Evolutionary conservation across 805 yeast genomes (phyloP).

Genomic region (Suhomyces sp.): DNA sequence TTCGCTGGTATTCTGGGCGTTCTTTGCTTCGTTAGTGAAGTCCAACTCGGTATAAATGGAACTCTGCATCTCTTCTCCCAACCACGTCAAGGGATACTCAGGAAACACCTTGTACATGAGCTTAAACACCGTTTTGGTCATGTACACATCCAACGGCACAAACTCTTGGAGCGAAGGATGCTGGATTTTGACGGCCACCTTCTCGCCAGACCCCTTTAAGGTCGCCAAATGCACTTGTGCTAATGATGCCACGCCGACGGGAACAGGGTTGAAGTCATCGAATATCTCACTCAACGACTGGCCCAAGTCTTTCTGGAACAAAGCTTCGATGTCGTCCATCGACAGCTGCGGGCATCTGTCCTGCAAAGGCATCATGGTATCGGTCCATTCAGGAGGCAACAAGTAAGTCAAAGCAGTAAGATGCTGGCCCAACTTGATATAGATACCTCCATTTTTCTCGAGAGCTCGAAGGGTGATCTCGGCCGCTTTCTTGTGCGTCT

Average conservation of each 20-base stretch:
- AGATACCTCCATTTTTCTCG: constrained; percentile 86
- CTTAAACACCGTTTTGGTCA: constrained; percentile 74
- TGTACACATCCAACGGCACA: constrained; percentile 83
- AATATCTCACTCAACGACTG: constrained; percentile 59
- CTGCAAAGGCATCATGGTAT: constrained; percentile 88
- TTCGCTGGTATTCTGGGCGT: constrained; percentile 66
- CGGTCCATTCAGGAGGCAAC: constrained; percentile 92
- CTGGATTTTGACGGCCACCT: constrained; percentile 92
- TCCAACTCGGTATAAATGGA: constrained; percentile 91
- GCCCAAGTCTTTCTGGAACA: constrained; percentile 72
- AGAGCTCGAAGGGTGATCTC: constrained; percentile 72
- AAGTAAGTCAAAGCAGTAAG: constrained; percentile 87
- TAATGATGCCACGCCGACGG: constrained; percentile 92
- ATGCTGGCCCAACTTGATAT: constrained; percentile 94
- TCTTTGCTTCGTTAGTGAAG: constrained; percentile 80
- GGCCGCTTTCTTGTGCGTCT: constrained; percentile 78
- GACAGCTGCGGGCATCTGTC: constrained; percentile 85
- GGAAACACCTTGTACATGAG: constrained; percentile 81
- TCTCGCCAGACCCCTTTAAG: constrained; percentile 53
- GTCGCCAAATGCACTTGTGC: constrained; percentile 92
- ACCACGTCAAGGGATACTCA: constrained; percentile 90
- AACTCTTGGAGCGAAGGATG: constrained; percentile 85
- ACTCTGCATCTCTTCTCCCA: constrained; percentile 86
- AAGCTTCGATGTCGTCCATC: constrained; percentile 58
- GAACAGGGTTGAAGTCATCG: constrained; percentile 59